Evolutionary conservation across 2,329 filamentous ascomycete genomes (phyloP).

Genomic region (Aspergillus sergii): DNA sequence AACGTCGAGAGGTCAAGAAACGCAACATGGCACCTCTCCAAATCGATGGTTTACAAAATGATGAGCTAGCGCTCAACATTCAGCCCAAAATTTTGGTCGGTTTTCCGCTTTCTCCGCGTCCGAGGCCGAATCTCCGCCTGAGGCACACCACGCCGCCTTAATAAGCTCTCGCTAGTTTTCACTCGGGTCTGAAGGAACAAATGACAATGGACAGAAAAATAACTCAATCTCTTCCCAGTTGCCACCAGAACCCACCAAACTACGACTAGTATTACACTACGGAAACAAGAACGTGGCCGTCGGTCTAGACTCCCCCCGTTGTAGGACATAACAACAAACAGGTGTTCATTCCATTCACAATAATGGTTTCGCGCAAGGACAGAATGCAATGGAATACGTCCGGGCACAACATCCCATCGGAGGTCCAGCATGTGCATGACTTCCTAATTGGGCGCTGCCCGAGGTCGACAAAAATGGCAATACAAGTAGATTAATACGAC

Average conservation of each 20-base stretch:
- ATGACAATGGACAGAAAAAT: not conserved
- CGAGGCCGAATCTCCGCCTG: constrained; percentile 25
- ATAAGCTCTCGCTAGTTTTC: not conserved
- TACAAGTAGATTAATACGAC: not conserved
- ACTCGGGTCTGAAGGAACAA: not conserved
- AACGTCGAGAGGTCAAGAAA: constrained; percentile 9
- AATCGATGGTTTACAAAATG: not conserved
- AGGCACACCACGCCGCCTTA: constrained; percentile 21
- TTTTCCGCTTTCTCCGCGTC: constrained; percentile 35
- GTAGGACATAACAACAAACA: not conserved
- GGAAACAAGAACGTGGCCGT: too few species aligned
- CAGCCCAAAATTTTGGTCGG: constrained; percentile 36
- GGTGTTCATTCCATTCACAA: not conserved
- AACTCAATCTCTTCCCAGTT: too few species aligned
- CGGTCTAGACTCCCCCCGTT: too few species aligned
- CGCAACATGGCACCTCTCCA: constrained; percentile 21
- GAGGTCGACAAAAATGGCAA: not conserved
- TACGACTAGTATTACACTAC: too few species aligned
- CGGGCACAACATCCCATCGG: not conserved
- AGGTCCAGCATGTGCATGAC: not conserved
- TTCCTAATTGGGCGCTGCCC: not conserved
- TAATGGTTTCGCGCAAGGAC: not conserved
- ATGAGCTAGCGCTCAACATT: not conserved
- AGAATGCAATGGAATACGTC: not conserved
- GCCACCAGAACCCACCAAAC: too few species aligned